These are phyloP conservation scores for Penicillium chermesinum DNA, from an alignment of 495 filamentous ascomycete species.

Conservation along the genomic window DNA sequence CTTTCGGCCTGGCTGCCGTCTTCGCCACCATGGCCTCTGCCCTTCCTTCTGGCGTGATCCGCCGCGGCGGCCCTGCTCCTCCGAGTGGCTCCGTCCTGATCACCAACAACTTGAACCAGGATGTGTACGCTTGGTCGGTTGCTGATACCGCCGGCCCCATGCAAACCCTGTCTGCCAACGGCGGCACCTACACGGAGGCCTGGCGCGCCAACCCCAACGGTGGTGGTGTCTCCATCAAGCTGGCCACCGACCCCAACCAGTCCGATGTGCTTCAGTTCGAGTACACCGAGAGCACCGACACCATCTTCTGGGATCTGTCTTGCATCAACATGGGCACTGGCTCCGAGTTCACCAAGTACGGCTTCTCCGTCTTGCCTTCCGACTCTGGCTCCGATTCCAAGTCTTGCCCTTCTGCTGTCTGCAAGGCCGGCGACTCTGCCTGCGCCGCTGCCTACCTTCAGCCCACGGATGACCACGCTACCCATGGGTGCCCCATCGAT, in stretches of 20 bases:
- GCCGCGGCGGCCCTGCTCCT: conserved; percentile 19
- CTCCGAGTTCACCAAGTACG: conserved; percentile 38
- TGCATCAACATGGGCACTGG: conserved; percentile 38
- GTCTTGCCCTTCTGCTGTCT: conserved; percentile 36
- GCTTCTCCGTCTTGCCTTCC: conserved; percentile 36
- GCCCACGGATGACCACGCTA: conserved; percentile 41
- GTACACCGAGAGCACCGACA: conserved; percentile 34
- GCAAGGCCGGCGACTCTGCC: conserved; percentile 31
- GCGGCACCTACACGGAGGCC: conserved; percentile 32
- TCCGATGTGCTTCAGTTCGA: conserved; percentile 43
- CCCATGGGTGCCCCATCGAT: conserved; percentile 42
- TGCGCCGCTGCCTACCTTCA: conserved; percentile 41
- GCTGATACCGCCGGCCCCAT: conserved; percentile 23
- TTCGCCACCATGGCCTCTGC: conserved; percentile 36
- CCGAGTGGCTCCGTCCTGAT: conserved; percentile 29
- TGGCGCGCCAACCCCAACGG: conserved; percentile 37
- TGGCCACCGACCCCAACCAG: conserved; percentile 25
- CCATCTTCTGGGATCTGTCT: conserved; percentile 42
- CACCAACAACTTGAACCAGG: conserved; percentile 34
- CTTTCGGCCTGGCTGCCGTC: conserved; percentile 33
- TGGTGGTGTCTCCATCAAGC: conserved; percentile 43
- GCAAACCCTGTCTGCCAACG: conserved; percentile 25
- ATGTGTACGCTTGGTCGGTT: conserved; percentile 42
- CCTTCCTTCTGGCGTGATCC: conserved; percentile 28
- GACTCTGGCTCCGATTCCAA: conserved; percentile 6